A percentile compares a stretch with the other conserved stretches of the same genome.
phyloP scores from a whole-genome alignment of 208 protist species.

The Balamuthia mandrillaris region DNA sequence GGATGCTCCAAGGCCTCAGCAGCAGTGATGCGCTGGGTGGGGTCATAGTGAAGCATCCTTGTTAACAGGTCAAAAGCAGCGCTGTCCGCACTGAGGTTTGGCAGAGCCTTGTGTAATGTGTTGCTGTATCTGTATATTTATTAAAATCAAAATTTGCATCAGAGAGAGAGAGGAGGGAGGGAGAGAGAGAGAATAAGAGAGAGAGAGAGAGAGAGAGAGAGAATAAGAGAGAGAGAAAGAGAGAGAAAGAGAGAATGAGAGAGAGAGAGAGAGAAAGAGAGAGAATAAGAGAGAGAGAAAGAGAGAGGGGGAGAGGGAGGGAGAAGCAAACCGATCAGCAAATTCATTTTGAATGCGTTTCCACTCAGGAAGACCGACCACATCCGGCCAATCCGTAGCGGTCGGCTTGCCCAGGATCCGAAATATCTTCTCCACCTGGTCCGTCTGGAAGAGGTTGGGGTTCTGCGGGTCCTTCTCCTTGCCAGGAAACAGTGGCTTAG shows the following conservation, averaged over 20 bases:
- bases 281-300: not conserved
- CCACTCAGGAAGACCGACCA: slow-evolving; percentile 48
- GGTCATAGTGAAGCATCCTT: slow-evolving; percentile 43
- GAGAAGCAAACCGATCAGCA: not conserved
- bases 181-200: not conserved
- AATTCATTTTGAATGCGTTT: slow-evolving; percentile 25
- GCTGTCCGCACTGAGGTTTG: not conserved
- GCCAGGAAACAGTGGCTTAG: slow-evolving; percentile 19
- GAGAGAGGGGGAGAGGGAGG: not conserved
- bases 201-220: not conserved
- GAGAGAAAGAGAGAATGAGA: not conserved
- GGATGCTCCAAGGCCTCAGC: slow-evolving; percentile 55
- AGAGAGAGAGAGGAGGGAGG: not conserved
- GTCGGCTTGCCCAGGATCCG: slow-evolving; percentile 48
- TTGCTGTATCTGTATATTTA: slow-evolving; percentile 17
- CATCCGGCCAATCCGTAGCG: slow-evolving; percentile 42
- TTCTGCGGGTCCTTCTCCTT: slow-evolving; percentile 36
- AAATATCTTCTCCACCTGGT: slow-evolving; percentile 51
- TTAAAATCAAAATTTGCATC: not conserved
- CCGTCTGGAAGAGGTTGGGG: slow-evolving; percentile 33
- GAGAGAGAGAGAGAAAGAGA: not conserved
- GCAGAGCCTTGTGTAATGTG: not conserved
- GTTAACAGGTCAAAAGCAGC: not conserved
- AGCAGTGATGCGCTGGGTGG: slow-evolving; percentile 46
- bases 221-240: not conserved